phyloP scores from a whole-genome alignment of 805 yeast species.

The Candida alai region DNA sequence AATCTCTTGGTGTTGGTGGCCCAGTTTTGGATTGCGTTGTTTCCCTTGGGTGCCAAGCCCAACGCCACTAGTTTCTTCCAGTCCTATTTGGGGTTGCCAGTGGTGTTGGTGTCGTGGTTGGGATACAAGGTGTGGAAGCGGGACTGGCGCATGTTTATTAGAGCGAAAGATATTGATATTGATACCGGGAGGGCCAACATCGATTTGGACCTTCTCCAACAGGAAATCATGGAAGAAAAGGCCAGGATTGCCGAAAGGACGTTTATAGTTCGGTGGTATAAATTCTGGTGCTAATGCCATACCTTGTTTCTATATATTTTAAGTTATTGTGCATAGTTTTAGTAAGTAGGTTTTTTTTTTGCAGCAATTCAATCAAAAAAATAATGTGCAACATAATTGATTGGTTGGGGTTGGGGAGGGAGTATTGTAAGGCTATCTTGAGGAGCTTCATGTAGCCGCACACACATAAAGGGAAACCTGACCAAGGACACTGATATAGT shows the following conservation, averaged over 20 bases:
- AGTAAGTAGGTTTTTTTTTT: no score
- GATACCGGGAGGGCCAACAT: slow-evolving; percentile 34
- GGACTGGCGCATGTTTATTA: slow-evolving; percentile 24
- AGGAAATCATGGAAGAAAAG: slow-evolving; percentile 33
- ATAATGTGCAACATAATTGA: no score
- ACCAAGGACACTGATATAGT: no score
- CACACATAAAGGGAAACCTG: no score
- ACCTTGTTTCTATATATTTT: neutral
- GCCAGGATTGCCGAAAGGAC: slow-evolving; percentile 23
- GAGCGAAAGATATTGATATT: slow-evolving; percentile 28
- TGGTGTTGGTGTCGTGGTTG: slow-evolving; percentile 26
- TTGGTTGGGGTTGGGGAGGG: no score
- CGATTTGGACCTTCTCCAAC: slow-evolving; percentile 31
- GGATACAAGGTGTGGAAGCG: slow-evolving; percentile 26
- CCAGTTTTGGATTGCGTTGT: slow-evolving; percentile 65
- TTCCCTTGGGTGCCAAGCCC: slow-evolving; percentile 47
- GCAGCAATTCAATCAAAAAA: no score
- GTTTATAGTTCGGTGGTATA: slow-evolving; percentile 22
- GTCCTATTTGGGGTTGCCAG: slow-evolving; percentile 32
- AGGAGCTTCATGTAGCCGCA: no score
- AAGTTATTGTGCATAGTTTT: no score
- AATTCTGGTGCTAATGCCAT: slow-evolving; percentile 23
- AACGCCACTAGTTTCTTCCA: slow-evolving; percentile 29
- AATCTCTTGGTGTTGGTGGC: slow-evolving; percentile 50
- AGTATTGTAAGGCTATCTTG: no score